Percentiles rank a stretch among this genome's conserved stretches.
Evolutionary conservation across 2,329 filamentous ascomycete species (phyloP).

Genomic region (Microcyclosporella mali): DNA sequence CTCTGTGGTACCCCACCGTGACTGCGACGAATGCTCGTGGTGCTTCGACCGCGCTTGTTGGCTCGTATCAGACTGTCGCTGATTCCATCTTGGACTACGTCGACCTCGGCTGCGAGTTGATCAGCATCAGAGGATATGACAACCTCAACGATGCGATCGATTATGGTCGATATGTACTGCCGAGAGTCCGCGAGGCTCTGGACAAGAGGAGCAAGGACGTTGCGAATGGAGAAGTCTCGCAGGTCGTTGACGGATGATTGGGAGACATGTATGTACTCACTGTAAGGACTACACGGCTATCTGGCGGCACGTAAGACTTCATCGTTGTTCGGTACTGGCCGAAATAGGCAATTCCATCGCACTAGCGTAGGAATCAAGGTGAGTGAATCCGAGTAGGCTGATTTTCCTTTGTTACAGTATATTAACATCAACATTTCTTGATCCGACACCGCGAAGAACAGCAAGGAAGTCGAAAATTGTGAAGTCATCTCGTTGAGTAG

Average conservation of each 20-base stretch:
- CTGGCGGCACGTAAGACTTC: too few relatives aligned
- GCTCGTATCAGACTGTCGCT: slow-evolving; percentile 47
- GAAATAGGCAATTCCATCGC: too few relatives aligned
- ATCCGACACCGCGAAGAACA: too few relatives aligned
- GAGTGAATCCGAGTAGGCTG: too few relatives aligned
- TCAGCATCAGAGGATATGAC: slow-evolving; percentile 57
- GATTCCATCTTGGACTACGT: slow-evolving; percentile 54
- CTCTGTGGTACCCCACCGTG: slow-evolving; percentile 59
- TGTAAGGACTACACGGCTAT: too few relatives aligned
- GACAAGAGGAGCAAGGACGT: slow-evolving; percentile 13
- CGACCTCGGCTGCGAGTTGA: slow-evolving; percentile 50
- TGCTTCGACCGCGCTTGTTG: slow-evolving; percentile 54
- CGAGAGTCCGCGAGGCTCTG: slow-evolving; percentile 40
- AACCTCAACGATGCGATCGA: slow-evolving; percentile 56
- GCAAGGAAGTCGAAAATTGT: too few relatives aligned
- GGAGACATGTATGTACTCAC: not conserved
- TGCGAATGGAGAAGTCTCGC: slow-evolving; percentile 1
- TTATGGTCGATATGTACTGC: slow-evolving; percentile 53
- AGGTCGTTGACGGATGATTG: not conserved
- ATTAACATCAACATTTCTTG: too few relatives aligned
- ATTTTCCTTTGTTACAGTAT: too few relatives aligned
- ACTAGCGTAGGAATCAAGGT: too few relatives aligned
- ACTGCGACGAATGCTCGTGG: slow-evolving; percentile 55
- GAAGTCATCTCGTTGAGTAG: too few relatives aligned
- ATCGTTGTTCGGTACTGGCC: too few relatives aligned